Conservation (phyloP, 208 protist species). For the Crithidia sp. region DNA sequence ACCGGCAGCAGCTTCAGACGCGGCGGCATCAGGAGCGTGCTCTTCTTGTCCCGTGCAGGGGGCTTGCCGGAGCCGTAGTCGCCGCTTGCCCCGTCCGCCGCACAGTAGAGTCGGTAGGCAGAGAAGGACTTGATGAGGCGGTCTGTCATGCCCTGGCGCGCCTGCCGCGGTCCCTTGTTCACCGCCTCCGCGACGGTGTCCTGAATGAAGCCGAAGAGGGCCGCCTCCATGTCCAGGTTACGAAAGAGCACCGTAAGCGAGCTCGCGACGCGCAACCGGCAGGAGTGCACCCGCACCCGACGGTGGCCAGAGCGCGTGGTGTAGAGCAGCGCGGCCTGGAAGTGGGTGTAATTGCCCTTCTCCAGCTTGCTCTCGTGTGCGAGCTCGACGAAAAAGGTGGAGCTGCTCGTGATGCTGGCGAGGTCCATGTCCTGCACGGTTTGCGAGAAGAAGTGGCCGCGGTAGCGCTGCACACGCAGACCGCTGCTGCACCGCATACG, state of each 20-base stretch:
- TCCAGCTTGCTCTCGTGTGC: slow-evolving; percentile 86
- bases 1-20: slow-evolving; percentile 93
- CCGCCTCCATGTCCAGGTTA: slow-evolving; percentile 84
- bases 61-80: slow-evolving; percentile 26
- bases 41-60: slow-evolving; percentile 27
- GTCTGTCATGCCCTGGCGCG: slow-evolving; percentile 54
- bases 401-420: slow-evolving; percentile 66
- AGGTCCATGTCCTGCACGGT: slow-evolving; percentile 92
- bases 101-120: slow-evolving; percentile 84
- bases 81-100: slow-evolving; percentile 23
- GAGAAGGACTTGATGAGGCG: slow-evolving; percentile 73
- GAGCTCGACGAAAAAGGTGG: slow-evolving; percentile 92
- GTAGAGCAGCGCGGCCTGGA: slow-evolving; percentile 94
- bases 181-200: slow-evolving; percentile 60
- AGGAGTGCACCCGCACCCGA: slow-evolving; percentile 90
- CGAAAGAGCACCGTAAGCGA: slow-evolving; percentile 71
- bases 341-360: slow-evolving; percentile 72
- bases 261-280: slow-evolving; percentile 59
- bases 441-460: slow-evolving; percentile 87
- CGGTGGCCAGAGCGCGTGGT: slow-evolving; percentile 88
- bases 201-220: slow-evolving; percentile 65
- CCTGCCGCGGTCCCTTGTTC: slow-evolving; percentile 79
- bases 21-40: slow-evolving; percentile 92
- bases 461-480: slow-evolving; percentile 81
- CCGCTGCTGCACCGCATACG: slow-evolving; percentile 90